Conservation (phyloP, 2,329 filamentous ascomycete genomes). For the Pestalotiopsis sp. region DNA sequence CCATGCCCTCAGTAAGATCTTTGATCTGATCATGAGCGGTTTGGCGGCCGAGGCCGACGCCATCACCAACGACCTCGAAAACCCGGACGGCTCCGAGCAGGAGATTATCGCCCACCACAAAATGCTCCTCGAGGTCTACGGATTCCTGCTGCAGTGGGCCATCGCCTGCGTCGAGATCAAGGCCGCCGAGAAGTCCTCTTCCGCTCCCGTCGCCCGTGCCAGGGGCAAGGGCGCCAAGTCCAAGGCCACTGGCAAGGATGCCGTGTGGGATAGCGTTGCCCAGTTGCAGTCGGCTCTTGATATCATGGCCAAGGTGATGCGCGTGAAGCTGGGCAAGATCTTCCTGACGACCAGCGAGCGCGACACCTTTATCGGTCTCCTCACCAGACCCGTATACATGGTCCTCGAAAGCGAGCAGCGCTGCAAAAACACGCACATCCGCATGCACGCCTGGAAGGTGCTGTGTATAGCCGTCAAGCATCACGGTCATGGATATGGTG, state of each 20-base stretch:
- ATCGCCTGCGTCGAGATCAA: constrained; percentile 94
- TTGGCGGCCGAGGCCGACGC: constrained; percentile 84
- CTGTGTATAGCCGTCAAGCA: constrained; percentile 96
- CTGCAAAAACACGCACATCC: constrained; percentile 83
- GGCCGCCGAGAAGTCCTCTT: constrained; percentile 83
- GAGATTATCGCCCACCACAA: constrained; percentile 87
- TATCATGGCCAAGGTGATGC: constrained; percentile 94
- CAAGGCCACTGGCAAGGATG: constrained; percentile 76
- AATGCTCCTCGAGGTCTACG: constrained; percentile 88
- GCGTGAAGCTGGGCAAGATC: constrained; percentile 87
- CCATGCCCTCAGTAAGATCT: constrained; percentile 85
- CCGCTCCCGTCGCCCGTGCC: constrained; percentile 69
- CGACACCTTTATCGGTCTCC: constrained; percentile 89
- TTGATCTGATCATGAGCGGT: constrained; percentile 87
- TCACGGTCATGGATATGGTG: constrained; percentile 94
- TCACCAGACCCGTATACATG: constrained; percentile 92
- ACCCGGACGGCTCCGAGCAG: constrained; percentile 72
- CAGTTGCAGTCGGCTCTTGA: constrained; percentile 90
- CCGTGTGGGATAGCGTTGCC: constrained; percentile 82
- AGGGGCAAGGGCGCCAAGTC: constrained; percentile 74
- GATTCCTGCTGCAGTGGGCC: constrained; percentile 92
- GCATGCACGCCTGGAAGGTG: constrained; percentile 97
- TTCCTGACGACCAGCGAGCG: constrained; percentile 96
- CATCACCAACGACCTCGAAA: constrained; percentile 83
- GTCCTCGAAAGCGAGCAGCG: constrained; percentile 92